A percentile compares a stretch with the other conserved stretches of the same genome.
These are phyloP conservation scores for Ceratobasidium sp. DNA, from an alignment of 1,284 basidiomycete genomes.

Conservation along the genomic window DNA sequence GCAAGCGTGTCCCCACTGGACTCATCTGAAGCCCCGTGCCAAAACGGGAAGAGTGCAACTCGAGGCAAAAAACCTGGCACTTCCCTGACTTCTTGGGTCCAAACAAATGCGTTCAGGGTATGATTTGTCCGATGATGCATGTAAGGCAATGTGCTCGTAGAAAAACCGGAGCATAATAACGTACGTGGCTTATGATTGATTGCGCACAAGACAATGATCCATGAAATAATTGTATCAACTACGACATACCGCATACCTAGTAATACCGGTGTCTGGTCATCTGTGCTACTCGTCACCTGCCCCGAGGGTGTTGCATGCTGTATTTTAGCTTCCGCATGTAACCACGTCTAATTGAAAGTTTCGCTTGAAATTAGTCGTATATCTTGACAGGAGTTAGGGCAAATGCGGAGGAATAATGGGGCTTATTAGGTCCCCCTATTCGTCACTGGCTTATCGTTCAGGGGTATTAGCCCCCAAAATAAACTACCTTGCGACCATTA, in stretches of 20 bases:
- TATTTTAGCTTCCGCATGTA: neutral
- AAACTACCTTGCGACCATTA: neutral
- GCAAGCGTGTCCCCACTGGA: constrained; percentile 13
- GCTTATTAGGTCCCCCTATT: neutral
- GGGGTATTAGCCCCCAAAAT: neutral
- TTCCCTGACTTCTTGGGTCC: constrained; percentile 29
- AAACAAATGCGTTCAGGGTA: neutral
- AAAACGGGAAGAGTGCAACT: constrained; percentile 20
- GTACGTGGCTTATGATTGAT: neutral
- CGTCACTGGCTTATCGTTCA: neutral
- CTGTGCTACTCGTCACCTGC: neutral
- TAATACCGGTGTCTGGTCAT: neutral
- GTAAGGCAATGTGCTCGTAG: neutral
- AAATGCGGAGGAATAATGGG: neutral
- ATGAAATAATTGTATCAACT: neutral
- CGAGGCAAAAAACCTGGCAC: constrained; percentile 22
- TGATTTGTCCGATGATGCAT: constrained; percentile 4
- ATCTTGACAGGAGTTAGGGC: neutral
- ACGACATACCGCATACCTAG: neutral
- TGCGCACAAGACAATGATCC: neutral
- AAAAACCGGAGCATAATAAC: constrained; percentile 1
- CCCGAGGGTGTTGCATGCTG: neutral
- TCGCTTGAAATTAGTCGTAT: neutral
- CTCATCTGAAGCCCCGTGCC: constrained; percentile 39
- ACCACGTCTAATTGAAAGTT: neutral